Evolutionary conservation across 768 basidiomycete species (phyloP).

Genomic region (Trametes gibbosa): DNA sequence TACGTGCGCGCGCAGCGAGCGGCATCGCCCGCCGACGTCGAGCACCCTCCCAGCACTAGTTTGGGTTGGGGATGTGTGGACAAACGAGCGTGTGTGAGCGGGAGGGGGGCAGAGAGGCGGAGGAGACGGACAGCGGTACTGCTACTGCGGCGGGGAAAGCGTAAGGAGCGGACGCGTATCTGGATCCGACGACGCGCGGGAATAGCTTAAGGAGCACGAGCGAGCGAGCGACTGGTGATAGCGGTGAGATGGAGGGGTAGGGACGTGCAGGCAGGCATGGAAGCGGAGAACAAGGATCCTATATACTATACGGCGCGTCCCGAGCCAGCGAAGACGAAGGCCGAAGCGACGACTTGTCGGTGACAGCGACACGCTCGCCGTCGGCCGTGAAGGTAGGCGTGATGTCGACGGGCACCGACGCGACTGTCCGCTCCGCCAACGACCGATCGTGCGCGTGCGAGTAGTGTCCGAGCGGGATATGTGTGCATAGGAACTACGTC

Average conservation of each 20-base stretch:
- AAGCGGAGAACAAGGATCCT: not conserved
- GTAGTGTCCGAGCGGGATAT: not conserved
- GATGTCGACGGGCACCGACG: not conserved
- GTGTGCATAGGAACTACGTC: slow-evolving; percentile 17
- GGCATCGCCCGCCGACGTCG: too few relatives aligned
- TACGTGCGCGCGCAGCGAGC: not conserved
- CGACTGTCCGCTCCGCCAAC: not conserved
- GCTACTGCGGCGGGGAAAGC: not conserved
- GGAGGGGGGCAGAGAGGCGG: too few relatives aligned
- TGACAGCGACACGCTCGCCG: too few relatives aligned
- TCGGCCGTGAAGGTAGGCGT: not conserved
- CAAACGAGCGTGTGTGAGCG: too few relatives aligned
- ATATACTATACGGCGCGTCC: slow-evolving; percentile 14
- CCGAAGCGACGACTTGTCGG: too few relatives aligned
- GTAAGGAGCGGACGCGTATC: not conserved
- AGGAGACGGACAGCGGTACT: too few relatives aligned
- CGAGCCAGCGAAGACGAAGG: slow-evolving; percentile 11
- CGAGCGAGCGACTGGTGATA: too few relatives aligned
- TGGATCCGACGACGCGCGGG: not conserved
- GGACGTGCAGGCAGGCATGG: too few relatives aligned
- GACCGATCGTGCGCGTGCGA: too few relatives aligned
- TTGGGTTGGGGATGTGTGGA: too few relatives aligned
- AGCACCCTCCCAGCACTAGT: too few relatives aligned
- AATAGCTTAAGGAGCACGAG: not conserved
- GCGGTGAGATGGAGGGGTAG: too few relatives aligned